phyloP scores from a whole-genome alignment of 2,329 filamentous ascomycete genomes.

The Fusarium sp. region DNA sequence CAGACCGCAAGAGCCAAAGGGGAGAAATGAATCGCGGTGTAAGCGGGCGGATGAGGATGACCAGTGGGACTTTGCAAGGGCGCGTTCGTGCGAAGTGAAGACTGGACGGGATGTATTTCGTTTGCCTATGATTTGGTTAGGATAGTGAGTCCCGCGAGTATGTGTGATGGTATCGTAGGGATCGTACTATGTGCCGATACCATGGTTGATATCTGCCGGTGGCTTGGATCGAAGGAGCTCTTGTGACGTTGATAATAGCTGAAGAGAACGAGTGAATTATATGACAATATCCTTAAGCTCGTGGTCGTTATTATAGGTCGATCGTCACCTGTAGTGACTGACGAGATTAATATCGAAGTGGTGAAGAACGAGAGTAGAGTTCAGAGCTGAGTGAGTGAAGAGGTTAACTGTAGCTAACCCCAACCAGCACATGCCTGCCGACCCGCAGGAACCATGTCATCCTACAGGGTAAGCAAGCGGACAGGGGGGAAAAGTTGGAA shows the following conservation, averaged over 20 bases:
- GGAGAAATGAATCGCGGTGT: conserved; percentile 89
- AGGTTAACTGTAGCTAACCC: no score
- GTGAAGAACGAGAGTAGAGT: background rate
- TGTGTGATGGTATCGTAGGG: background rate
- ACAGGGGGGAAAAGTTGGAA: conserved; percentile 17
- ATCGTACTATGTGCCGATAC: conserved; percentile 62
- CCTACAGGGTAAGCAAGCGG: conserved; percentile 27
- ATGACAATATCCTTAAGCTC: no score
- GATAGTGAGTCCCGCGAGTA: background rate
- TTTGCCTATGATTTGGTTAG: conserved; percentile 67
- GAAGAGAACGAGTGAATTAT: no score
- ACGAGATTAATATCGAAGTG: no score
- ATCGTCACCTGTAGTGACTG: no score
- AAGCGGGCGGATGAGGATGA: conserved; percentile 85
- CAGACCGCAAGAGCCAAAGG: conserved; percentile 88
- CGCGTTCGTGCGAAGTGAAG: conserved; percentile 93
- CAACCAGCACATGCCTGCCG: background rate
- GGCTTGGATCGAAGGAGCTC: conserved; percentile 2
- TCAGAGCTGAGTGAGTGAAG: background rate
- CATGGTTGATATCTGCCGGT: conserved; percentile 22
- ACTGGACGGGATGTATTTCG: conserved; percentile 92
- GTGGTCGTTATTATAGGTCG: no score
- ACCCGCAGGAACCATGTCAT: background rate
- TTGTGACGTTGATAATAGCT: conserved; percentile 19
- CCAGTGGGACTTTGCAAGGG: conserved; percentile 85